phyloP scores from a whole-genome alignment of 768 basidiomycete species.

The Tephrocybe sp. region DNA sequence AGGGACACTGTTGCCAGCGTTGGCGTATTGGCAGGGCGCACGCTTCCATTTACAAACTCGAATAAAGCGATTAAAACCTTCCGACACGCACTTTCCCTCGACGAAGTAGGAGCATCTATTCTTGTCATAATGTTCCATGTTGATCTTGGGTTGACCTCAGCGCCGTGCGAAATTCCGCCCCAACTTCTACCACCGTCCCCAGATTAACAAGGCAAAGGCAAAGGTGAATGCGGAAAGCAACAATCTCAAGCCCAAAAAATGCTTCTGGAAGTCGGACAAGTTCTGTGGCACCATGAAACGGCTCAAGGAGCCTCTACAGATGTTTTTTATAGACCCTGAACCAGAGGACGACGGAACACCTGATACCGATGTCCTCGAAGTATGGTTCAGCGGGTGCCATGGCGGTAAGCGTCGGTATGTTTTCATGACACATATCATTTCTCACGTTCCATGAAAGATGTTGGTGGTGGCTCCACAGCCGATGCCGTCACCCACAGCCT shows the following conservation, averaged over 20 bases:
- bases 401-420: conserved; percentile 63
- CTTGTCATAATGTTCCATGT: too few species aligned
- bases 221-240: conserved; percentile 26
- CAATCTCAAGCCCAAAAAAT: conserved; percentile 1
- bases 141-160: too few species aligned
- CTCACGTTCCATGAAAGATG: conserved; percentile 39
- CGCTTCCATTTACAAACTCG: conserved; percentile 65
- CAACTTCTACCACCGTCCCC: conserved; percentile 55
- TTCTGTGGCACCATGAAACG: background rate
- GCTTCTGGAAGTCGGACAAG: conserved; percentile 7
- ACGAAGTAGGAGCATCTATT: conserved; percentile 53
- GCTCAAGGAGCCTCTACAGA: conserved; percentile 6
- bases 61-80: conserved; percentile 69
- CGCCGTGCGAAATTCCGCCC: conserved; percentile 67
- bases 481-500: conserved; percentile 47
- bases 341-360: conserved; percentile 10
- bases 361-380: conserved; percentile 61
- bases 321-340: conserved; percentile 2
- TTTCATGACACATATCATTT: background rate
- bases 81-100: conserved; percentile 75
- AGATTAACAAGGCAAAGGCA: conserved; percentile 25
- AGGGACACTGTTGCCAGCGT: conserved; percentile 85
- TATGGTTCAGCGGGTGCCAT: conserved; percentile 82
- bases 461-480: conserved; percentile 63
- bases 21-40: conserved; percentile 58